phyloP scores from a whole-genome alignment of 768 basidiomycete genomes.

The Leccinum rimulosum region DNA sequence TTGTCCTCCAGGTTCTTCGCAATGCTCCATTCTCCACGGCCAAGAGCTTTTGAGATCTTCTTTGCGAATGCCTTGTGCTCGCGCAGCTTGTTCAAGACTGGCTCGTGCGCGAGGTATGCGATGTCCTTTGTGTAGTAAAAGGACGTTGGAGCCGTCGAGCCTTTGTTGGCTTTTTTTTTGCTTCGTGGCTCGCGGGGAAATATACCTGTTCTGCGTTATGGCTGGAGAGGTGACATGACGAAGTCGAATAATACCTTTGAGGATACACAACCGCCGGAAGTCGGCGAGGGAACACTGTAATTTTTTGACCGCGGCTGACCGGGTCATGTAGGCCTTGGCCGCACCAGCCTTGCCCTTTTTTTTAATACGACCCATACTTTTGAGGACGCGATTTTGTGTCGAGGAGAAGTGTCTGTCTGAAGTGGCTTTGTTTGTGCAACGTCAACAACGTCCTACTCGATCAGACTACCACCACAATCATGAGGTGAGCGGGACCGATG shows the following conservation, averaged over 20 bases:
- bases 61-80: constrained; percentile 99
- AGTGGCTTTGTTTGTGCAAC: constrained; percentile 28
- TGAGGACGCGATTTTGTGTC: not conserved
- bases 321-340: constrained; percentile 87
- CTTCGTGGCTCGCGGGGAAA: constrained; percentile 94
- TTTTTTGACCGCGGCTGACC: constrained; percentile 90
- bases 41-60: constrained; percentile 89
- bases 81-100: constrained; percentile 86
- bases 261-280: constrained; percentile 93
- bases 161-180: constrained; percentile 94
- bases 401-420: not conserved
- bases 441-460: constrained; percentile 27
- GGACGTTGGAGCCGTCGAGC: constrained; percentile 92
- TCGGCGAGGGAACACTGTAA: constrained; percentile 96
- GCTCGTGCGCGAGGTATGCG: constrained; percentile 95
- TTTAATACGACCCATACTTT: constrained; percentile 64
- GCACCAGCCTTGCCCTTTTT: constrained; percentile 90
- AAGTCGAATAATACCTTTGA: constrained; percentile 68
- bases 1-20: constrained; percentile 93
- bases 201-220: constrained; percentile 59
- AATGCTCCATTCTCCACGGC: constrained; percentile 90
- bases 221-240: not conserved
- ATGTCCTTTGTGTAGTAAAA: constrained; percentile 99
- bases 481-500: constrained; percentile 30
- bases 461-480: constrained; percentile 18